Evolutionary conservation across 1,139 yeast genomes (phyloP).

Genomic region (Debaryomycetaceae sp.): DNA sequence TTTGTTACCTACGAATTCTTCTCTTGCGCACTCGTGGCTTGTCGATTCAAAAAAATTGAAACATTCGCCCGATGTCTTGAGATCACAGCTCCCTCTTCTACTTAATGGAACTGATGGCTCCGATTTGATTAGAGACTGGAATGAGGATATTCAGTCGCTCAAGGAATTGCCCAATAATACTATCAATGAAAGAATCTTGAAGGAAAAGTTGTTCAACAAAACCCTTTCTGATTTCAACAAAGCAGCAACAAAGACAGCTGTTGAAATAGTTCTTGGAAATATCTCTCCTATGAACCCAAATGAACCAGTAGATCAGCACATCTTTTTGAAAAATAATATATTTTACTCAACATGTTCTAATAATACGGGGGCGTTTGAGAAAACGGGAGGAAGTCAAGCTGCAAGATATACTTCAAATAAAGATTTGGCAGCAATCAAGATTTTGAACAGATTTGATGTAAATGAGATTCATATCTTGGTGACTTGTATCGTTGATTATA

Average conservation of each 20-base stretch:
- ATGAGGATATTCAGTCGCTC: conserved; percentile 82
- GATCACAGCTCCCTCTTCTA: conserved; percentile 57
- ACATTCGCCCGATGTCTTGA: conserved; percentile 55
- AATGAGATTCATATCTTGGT: conserved; percentile 66
- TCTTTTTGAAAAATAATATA: conserved; percentile 77
- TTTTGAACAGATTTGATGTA: conserved; percentile 64
- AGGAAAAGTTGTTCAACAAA: conserved; percentile 74
- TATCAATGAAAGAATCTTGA: conserved; percentile 64
- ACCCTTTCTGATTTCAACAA: conserved; percentile 75
- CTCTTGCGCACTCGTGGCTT: conserved; percentile 76
- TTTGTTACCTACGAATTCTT: conserved; percentile 57
- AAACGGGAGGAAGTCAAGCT: conserved; percentile 79
- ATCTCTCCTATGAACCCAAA: conserved; percentile 76
- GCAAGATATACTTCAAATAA: conserved; percentile 78
- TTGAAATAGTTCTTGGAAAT: conserved; percentile 71
- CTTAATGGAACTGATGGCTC: conserved; percentile 59
- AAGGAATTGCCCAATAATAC: conserved; percentile 62
- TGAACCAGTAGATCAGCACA: conserved; percentile 58
- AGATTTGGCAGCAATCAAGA: conserved; percentile 72
- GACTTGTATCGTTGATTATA: conserved; percentile 82
- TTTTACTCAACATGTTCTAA: conserved; percentile 83
- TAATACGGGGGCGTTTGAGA: conserved; percentile 62
- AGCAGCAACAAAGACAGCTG: conserved; percentile 77
- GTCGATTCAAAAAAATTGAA: conserved; percentile 31
- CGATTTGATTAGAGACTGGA: conserved; percentile 71